A percentile compares a stretch with the other conserved stretches of the same genome.
phyloP scores from a whole-genome alignment of 768 basidiomycete species.

The Kwoniella bestiolae region DNA sequence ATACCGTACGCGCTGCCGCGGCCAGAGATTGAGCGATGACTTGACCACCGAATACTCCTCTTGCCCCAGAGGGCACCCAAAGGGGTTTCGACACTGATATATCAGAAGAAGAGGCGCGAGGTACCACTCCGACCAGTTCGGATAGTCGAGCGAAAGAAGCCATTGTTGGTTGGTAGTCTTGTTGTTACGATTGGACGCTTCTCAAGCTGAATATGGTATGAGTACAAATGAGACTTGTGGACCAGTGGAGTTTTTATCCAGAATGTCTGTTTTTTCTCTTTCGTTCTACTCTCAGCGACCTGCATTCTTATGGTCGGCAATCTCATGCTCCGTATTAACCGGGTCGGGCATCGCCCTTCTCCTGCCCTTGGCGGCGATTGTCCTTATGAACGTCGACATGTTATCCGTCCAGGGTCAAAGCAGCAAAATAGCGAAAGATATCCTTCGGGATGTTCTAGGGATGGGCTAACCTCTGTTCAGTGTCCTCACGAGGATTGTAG shows the following conservation, averaged over 20 bases:
- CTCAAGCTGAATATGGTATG: not conserved
- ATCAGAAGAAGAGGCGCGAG: not conserved
- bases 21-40: slow-evolving; percentile 55
- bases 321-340: not conserved
- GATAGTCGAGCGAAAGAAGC: slow-evolving; percentile 17
- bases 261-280: not conserved
- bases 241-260: not conserved
- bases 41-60: slow-evolving; percentile 58
- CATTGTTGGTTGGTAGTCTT: too few relatives aligned
- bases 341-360: not conserved
- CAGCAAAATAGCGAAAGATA: too few relatives aligned
- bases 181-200: too few relatives aligned
- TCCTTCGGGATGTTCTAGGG: not conserved
- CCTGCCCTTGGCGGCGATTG: too few relatives aligned
- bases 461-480: too few relatives aligned
- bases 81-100: slow-evolving; percentile 32
- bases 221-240: not conserved
- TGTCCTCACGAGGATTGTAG: too few relatives aligned
- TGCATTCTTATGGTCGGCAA: too few relatives aligned
- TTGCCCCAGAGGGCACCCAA: slow-evolving; percentile 49
- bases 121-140: slow-evolving; percentile 19
- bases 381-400: too few relatives aligned
- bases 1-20: slow-evolving; percentile 46
- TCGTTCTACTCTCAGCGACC: too few relatives aligned
- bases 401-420: too few relatives aligned